A percentile compares a stretch with the other conserved stretches of the same genome.
Conservation (phyloP, 2,329 filamentous ascomycete species). For the Colletotrichum sp. region DNA sequence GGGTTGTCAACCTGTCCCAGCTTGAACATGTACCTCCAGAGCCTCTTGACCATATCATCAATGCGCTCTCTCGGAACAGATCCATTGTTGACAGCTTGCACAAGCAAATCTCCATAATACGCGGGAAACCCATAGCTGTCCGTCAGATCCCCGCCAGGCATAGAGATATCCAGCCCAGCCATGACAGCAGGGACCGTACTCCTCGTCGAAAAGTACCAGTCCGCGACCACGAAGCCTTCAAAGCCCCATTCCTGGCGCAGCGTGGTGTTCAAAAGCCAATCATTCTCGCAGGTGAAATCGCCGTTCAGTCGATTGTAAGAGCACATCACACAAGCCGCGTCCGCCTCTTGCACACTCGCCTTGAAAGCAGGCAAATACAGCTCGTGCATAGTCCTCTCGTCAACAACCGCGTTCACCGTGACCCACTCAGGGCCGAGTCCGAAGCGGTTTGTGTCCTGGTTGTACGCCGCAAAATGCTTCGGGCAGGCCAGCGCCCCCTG, state of each 20-base stretch:
- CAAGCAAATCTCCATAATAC: not conserved
- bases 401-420: conserved; percentile 49
- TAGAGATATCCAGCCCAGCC: conserved; percentile 37
- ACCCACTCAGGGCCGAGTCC: conserved; percentile 41
- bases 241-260: conserved; percentile 16
- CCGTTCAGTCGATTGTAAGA: conserved; percentile 60
- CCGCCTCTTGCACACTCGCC: conserved; percentile 60
- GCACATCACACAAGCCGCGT: conserved; percentile 62
- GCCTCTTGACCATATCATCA: not conserved
- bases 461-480: conserved; percentile 46
- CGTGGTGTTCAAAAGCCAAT: not conserved
- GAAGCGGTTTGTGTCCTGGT: conserved; percentile 44
- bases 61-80: conserved; percentile 53
- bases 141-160: not conserved
- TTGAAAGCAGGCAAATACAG: conserved; percentile 70
- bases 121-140: not conserved
- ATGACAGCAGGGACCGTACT: conserved; percentile 24
- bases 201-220: conserved; percentile 25
- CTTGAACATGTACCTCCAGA: not conserved
- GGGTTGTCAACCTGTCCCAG: not conserved
- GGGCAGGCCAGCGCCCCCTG: conserved; percentile 33
- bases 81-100: conserved; percentile 63
- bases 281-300: conserved; percentile 31
- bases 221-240: conserved; percentile 18
- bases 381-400: conserved; percentile 62